Evolutionary conservation across 139 green algal genomes (phyloP), one percentile per base, ranked within the genome.

Genomic region (Haematococcus sp.): DNA sequence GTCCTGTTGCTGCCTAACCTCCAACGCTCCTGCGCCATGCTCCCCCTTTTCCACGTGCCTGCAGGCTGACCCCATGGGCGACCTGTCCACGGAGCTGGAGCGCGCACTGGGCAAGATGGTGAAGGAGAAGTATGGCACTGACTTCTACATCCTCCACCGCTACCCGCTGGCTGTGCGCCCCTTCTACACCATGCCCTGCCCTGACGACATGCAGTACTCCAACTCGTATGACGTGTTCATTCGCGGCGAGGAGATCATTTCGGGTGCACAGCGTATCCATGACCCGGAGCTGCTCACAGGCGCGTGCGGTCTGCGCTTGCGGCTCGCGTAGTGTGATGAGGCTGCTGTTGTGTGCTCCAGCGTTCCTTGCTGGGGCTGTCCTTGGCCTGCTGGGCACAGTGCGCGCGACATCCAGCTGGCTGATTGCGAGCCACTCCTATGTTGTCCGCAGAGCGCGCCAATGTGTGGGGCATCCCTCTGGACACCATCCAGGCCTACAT

Each of bases 141-240:
- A 99, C 89, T 99, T 99, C 79, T 99, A 97, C 91, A 97, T 98
- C 40, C 85, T 99, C 43, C 87, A 96, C 83, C 77, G 84, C 68
- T 89, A 91, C 75, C 89, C 91, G 23, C 72, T 89, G 27, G 86
- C 73, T 33, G 87, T 94, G 74, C 86, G 93, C 25, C 95, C 95
- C n/a, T 98, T 99, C 85, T 99, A 99, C 91, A 98, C 95, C 31
- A 99, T 99, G 96, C 94, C 94, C 19, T 93, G 82, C 79, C 81
- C 89, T 20, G 88, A 96, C 64, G 88, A 98, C 84, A 60, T 82
- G 1, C 44, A 74, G 34, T 97, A 97, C 84, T 94, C 86, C 83
- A 98, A 98, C 88, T 98, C 92, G 11, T 99, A 95, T 68, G 96
- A 99, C 80, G 90, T 99, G 28, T 99, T 99, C 86, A 98, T 99